Conservation (phyloP, 2,329 filamentous ascomycete species). For the Sordariomycetes sp. region DNA sequence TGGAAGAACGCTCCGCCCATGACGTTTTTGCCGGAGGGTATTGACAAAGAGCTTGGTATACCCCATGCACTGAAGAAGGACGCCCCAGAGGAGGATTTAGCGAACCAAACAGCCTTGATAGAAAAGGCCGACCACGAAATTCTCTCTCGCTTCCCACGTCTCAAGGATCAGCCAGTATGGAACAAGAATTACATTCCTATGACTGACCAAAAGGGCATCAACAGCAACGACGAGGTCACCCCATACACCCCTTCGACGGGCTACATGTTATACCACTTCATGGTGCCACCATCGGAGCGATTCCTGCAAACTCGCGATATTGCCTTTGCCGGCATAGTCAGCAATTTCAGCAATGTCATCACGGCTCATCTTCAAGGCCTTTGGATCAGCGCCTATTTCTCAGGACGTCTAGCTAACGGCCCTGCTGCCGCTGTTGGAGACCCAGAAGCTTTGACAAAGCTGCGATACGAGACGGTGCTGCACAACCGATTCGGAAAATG, state of each 20-base stretch:
- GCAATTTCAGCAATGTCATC: slow-evolving; percentile 21
- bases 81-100: slow-evolving; percentile 3
- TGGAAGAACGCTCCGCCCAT: slow-evolving; percentile 37
- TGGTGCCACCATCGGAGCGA: slow-evolving; percentile 10
- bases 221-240: slow-evolving; percentile 1
- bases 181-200: slow-evolving; percentile 9
- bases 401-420: slow-evolving; percentile 30
- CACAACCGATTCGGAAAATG: slow-evolving; percentile 60
- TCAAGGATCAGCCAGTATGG: slow-evolving; percentile 10
- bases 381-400: slow-evolving; percentile 51
- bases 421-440: slow-evolving; percentile 5
- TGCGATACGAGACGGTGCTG: slow-evolving; percentile 49
- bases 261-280: slow-evolving; percentile 14
- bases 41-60: slow-evolving; percentile 8
- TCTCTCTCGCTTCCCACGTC: slow-evolving; percentile 8
- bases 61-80: neutral
- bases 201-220: neutral
- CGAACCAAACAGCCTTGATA: slow-evolving; percentile 5
- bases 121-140: slow-evolving; percentile 10
- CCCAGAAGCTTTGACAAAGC: slow-evolving; percentile 17
- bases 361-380: slow-evolving; percentile 30
- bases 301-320: slow-evolving; percentile 13
- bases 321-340: slow-evolving; percentile 22
- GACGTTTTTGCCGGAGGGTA: slow-evolving; percentile 21
- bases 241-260: neutral